A percentile compares a stretch with the other conserved stretches of the same genome.
Evolutionary conservation across 2,329 filamentous ascomycete species (phyloP).

Genomic region (Cladosporium halotolerans): DNA sequence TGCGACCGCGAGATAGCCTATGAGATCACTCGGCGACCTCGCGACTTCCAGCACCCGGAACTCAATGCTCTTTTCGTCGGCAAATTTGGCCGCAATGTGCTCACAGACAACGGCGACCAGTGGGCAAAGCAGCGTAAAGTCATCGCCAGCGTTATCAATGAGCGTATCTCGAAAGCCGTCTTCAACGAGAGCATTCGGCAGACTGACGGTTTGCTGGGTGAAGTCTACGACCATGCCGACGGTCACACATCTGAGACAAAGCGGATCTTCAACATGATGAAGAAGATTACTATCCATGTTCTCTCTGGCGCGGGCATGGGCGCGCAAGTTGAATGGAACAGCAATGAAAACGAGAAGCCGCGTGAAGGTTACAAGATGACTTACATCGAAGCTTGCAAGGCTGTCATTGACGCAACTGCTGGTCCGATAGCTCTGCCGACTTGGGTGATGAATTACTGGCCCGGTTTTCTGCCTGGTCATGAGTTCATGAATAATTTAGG

Average conservation of each 20-base stretch:
- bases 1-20: constrained; percentile 19
- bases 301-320: constrained; percentile 29
- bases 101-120: constrained; percentile 21
- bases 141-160: constrained; percentile 28
- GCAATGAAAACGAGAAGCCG: constrained; percentile 19
- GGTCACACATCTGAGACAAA: constrained; percentile 15
- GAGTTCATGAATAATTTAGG: constrained; percentile 15
- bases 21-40: constrained; percentile 19
- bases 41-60: constrained; percentile 21
- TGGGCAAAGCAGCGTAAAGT: constrained; percentile 30
- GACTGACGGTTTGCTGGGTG: constrained; percentile 23
- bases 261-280: constrained; percentile 28
- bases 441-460: constrained; percentile 22
- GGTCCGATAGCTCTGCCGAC: constrained; percentile 23
- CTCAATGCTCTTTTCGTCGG: constrained; percentile 18
- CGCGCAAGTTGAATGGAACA: constrained; percentile 21
- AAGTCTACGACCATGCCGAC: constrained; percentile 15
- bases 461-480: constrained; percentile 19
- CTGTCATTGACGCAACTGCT: constrained; percentile 19
- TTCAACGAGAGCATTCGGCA: constrained; percentile 27
- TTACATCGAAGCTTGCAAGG: constrained; percentile 25
- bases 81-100: constrained; percentile 23
- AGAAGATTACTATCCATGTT: constrained; percentile 31
- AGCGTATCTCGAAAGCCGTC: constrained; percentile 28
- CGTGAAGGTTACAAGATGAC: constrained; percentile 26